Evolutionary conservation across 2,329 filamentous ascomycete species (phyloP), one percentile per base, ranked within the genome.

Genomic region (Aspergillus persii): DNA sequence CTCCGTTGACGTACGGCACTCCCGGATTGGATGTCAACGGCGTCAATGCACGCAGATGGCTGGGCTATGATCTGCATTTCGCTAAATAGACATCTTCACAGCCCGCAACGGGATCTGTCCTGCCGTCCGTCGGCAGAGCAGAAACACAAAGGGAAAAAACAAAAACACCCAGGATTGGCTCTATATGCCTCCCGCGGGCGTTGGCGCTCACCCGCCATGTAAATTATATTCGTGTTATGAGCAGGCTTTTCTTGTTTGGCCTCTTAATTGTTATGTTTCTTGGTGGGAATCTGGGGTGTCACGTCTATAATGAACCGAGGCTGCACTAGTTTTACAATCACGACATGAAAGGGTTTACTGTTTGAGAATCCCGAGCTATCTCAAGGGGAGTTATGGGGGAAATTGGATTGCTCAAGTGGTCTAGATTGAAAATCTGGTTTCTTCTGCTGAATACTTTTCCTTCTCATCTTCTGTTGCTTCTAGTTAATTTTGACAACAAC

Each of bases 11-110:
- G 1, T 99, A 99, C 75, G 95, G 95, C 56, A 93, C 91, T 74
- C 95, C 95, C 4, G 94, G 94, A 36, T 83, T 99, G 70, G 86
- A 83, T 57, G 89, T 96, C 18, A 86, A 88, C 11, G 83, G 92
- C 73, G 90, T 99, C 31, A 79, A 89, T 63, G 84, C 88, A 63
- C 88, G 95, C 76, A 97, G 97, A 83, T 98, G 94, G 94, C 83
- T 99, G 66, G 90, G 91, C 64, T 99, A 98, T 75, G 95, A 99
- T 76, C 83, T 99, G 74, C 95, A 99, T 80, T 99, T 99, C 81
- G 95, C 95, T 60, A 99, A 99, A 86, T 99, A 89, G 80, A 30
- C 4, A 9, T 5, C 3, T 27, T 7, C 26, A 47, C 26, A 4
- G 4, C 1, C 12, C 36, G 36, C 33, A 36, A 36, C 33, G 33